phyloP scores from a whole-genome alignment of 1,284 basidiomycete genomes.

The Puccinia coronata region DNA sequence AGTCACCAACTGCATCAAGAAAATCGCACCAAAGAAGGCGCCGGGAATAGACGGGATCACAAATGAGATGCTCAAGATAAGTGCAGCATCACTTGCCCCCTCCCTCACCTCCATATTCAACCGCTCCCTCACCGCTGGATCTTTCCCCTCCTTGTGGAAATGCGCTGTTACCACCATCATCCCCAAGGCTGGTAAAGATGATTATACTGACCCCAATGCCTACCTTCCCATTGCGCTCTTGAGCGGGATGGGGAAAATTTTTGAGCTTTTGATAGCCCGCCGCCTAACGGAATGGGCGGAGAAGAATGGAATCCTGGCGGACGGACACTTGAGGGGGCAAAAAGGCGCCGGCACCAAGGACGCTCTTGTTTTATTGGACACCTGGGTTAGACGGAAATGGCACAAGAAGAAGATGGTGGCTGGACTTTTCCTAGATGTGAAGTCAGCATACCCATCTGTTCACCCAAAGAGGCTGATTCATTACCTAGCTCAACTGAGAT shows the following conservation, averaged over 20 bases:
- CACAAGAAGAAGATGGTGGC: neutral
- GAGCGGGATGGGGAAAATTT: neutral
- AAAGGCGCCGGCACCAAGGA: neutral
- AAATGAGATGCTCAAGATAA: neutral
- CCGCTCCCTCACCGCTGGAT: neutral
- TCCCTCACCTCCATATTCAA: neutral
- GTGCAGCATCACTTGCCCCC: neutral
- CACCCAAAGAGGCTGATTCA: neutral
- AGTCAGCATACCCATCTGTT: conserved; percentile 34
- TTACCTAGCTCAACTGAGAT: neutral
- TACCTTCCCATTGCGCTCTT: conserved; percentile 13
- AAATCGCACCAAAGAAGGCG: neutral
- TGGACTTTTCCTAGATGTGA: conserved; percentile 36
- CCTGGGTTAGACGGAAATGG: conserved; percentile 7
- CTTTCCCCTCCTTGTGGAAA: neutral
- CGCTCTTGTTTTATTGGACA: neutral
- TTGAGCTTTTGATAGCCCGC: neutral
- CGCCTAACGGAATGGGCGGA: conserved; percentile 2
- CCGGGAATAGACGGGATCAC: no score
- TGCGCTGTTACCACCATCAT: conserved; percentile 25
- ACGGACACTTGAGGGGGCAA: neutral
- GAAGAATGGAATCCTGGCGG: neutral
- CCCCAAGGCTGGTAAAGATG: neutral
- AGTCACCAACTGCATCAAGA: neutral
- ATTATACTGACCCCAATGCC: neutral